Evolutionary conservation across 805 yeast species (phyloP).

Genomic region (Barnettozyma sucrosica): DNA sequence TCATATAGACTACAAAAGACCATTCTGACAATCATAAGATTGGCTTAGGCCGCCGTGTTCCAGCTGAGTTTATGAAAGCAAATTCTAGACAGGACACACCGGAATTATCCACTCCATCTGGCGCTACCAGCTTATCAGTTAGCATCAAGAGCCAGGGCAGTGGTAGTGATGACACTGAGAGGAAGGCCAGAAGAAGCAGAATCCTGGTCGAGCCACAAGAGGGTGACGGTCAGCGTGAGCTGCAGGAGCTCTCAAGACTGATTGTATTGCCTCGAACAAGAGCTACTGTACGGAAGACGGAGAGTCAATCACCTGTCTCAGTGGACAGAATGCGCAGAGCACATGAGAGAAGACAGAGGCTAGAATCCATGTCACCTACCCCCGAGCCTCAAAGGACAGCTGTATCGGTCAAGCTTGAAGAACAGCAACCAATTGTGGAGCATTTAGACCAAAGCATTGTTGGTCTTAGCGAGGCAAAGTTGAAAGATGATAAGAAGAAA

Average conservation of each 20-base stretch:
- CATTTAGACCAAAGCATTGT: too few relatives aligned
- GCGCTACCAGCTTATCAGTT: background rate
- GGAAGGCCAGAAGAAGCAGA: background rate
- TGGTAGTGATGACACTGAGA: too few relatives aligned
- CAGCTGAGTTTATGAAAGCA: background rate
- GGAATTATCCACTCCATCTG: background rate
- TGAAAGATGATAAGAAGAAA: too few relatives aligned
- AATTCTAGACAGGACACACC: background rate
- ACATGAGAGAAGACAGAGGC: background rate
- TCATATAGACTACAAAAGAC: background rate
- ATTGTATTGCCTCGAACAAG: background rate
- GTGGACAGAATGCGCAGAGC: background rate
- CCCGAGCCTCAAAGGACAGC: background rate
- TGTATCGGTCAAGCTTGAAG: background rate
- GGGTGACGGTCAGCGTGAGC: background rate
- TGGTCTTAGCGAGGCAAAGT: background rate
- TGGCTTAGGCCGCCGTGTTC: background rate
- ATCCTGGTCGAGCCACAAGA: background rate
- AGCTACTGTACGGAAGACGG: background rate
- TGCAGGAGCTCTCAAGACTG: background rate
- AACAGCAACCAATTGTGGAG: background rate
- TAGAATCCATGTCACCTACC: background rate
- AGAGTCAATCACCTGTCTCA: background rate
- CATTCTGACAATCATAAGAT: too few relatives aligned
- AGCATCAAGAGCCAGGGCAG: background rate